Conservation (phyloP, 2,329 filamentous ascomycete genomes). For the Xylariales sp. region DNA sequence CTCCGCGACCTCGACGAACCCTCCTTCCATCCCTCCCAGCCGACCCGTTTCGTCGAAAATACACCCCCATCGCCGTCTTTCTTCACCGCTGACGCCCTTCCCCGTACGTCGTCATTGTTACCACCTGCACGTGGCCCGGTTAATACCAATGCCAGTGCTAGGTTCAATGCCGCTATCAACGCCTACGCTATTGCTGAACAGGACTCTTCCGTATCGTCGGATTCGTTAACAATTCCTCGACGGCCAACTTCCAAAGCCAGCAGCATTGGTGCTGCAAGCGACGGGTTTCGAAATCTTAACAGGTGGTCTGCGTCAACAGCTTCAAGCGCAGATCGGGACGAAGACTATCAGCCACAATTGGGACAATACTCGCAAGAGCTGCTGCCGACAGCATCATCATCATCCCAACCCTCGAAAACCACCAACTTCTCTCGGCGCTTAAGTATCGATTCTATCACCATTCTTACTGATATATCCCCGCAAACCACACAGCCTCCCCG, state of each 20-base stretch:
- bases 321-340: slow-evolving; percentile 35
- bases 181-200: slow-evolving; percentile 8
- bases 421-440: slow-evolving; percentile 34
- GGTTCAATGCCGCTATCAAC: background rate
- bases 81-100: slow-evolving; percentile 11
- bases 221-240: slow-evolving; percentile 11
- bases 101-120: slow-evolving; percentile 19
- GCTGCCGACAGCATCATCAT: no score
- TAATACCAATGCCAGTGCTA: slow-evolving; percentile 11
- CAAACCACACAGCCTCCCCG: slow-evolving; percentile 15
- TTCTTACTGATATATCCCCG: slow-evolving; percentile 17
- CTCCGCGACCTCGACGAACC: no score
- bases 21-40: slow-evolving; percentile 6
- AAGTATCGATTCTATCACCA: slow-evolving; percentile 37
- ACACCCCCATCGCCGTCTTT: slow-evolving; percentile 11
- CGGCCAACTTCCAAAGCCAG: slow-evolving; percentile 16
- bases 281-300: slow-evolving; percentile 44
- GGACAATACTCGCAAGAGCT: slow-evolving; percentile 15
- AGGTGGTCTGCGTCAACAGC: slow-evolving; percentile 50
- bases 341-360: slow-evolving; percentile 11
- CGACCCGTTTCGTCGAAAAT: slow-evolving; percentile 9
- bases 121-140: slow-evolving; percentile 17
- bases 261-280: slow-evolving; percentile 27
- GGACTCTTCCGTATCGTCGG: slow-evolving; percentile 11
- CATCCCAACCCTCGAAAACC: no score